Evolutionary conservation across 2,329 filamentous ascomycete genomes (phyloP), one percentile per base, ranked within the genome.

Genomic region (Alternaria brassicae): DNA sequence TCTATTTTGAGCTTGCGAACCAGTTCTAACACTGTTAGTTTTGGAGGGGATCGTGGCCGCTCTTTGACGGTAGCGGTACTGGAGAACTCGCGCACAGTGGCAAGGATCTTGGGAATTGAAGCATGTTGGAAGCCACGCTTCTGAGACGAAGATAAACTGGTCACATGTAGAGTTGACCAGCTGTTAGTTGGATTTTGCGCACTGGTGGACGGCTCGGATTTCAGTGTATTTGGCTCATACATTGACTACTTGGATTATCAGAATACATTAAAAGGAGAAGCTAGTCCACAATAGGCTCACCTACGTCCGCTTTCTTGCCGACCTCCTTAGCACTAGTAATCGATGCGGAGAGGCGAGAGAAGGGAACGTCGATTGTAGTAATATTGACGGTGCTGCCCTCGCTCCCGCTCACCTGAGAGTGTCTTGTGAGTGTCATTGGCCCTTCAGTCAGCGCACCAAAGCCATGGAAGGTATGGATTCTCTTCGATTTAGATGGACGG

Each of bases 381-480:
- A 72, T 64, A 9, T 57, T 65, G 21, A 68, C 23, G 2, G 19
- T 40, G 62, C 53, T 57, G 53, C 25, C 19, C 15, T 15, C 13
- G 36, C 53, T 30, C 17, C 53, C 44, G 6, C 34, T 30, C 47
- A 32, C 36, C 34, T 39, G 9, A 34, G 53, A 8, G 32, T 48
- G 52, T 27, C 60, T 63, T 54, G 62, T 70, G 21, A 78, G 50
- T 8, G 63, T 71, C 55, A 78, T 60, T 2, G 88, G 89, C 15
- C 83, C 78, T 50, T 86, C 83, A 0, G 89, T 88, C 17, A 89
- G 77, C 9, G 84, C 87, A 21, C 89, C 89, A 70, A 92, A 91
- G 56, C 84, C 81, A 15, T 60, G 51, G 1, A 51, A 12, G 12
- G n/a, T 15, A 27, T n/a, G 4, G 8, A 37, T 30, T 17, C 8